Conservation (phyloP, 192 early-diverging fungal species). For the Tieghemiomyces parasiticus region DNA sequence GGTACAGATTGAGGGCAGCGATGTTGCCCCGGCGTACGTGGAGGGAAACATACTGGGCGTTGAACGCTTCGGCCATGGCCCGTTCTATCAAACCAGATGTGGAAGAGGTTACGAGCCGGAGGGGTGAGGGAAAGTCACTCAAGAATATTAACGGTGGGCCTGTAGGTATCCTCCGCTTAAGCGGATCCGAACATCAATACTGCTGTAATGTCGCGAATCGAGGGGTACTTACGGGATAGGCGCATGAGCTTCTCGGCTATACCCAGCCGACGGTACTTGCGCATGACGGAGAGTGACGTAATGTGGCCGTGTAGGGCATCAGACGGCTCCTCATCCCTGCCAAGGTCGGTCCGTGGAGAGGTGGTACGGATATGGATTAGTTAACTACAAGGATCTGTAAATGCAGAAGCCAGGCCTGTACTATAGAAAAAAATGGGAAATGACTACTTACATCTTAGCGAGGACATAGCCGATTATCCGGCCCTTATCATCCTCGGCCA, state of each 20-base stretch:
- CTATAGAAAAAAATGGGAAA: not conserved
- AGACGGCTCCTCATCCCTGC: conserved; percentile 76
- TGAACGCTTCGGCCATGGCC: conserved; percentile 80
- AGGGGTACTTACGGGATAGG: conserved; percentile 52
- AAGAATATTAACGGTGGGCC: no score
- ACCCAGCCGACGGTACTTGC: conserved; percentile 88
- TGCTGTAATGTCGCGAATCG: no score
- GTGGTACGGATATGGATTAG: no score
- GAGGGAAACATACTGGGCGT: conserved; percentile 75
- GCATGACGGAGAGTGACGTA: conserved; percentile 91
- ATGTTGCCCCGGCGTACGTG: conserved; percentile 90
- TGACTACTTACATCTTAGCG: conserved; percentile 59
- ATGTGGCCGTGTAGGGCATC: conserved; percentile 82
- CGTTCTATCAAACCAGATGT: conserved; percentile 29
- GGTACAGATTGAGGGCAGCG: conserved; percentile 86
- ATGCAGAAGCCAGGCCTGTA: not conserved
- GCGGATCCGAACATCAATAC: no score
- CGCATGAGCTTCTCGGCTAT: conserved; percentile 96
- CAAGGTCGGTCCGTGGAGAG: no score
- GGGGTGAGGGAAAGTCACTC: no score
- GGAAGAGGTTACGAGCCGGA: no score
- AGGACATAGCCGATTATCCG: conserved; percentile 95
- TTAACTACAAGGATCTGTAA: no score
- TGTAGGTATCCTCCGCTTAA: no score
- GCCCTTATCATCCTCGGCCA: conserved; percentile 84